These are phyloP conservation scores for Diaporthe batatas DNA, from an alignment of 2,329 filamentous ascomycete species.

Conservation along the genomic window DNA sequence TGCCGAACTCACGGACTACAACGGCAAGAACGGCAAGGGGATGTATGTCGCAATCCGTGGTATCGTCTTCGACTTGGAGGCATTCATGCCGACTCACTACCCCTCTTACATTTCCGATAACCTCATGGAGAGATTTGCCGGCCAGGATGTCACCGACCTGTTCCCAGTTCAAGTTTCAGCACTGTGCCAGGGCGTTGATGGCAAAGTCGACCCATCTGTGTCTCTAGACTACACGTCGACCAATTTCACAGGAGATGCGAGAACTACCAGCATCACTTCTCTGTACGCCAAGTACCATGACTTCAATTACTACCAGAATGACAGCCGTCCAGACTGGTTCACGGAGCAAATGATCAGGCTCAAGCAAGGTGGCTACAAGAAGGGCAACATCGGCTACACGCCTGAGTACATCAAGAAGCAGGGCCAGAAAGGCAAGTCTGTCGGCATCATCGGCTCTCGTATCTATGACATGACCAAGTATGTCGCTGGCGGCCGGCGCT, in stretches of 20 bases:
- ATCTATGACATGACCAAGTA: slow-evolving; percentile 95
- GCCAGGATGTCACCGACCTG: slow-evolving; percentile 85
- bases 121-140: slow-evolving; percentile 83
- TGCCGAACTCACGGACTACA: slow-evolving; percentile 77
- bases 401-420: slow-evolving; percentile 81
- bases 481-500: slow-evolving; percentile 77
- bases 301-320: slow-evolving; percentile 87
- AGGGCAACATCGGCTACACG: slow-evolving; percentile 89
- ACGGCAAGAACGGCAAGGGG: slow-evolving; percentile 75
- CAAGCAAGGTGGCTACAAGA: slow-evolving; percentile 79
- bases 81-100: slow-evolving; percentile 83
- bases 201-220: slow-evolving; percentile 76
- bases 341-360: slow-evolving; percentile 87
- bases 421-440: slow-evolving; percentile 70
- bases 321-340: slow-evolving; percentile 92
- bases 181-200: slow-evolving; percentile 83
- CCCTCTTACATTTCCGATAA: slow-evolving; percentile 73
- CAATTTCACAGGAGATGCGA: slow-evolving; percentile 79
- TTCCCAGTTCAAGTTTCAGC: slow-evolving; percentile 97
- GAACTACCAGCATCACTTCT: slow-evolving; percentile 75
- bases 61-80: slow-evolving; percentile 84
- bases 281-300: slow-evolving; percentile 88
- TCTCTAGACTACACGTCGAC: slow-evolving; percentile 84
- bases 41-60: slow-evolving; percentile 89
- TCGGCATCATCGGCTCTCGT: slow-evolving; percentile 82